These are phyloP conservation scores for Alternaria sp. DNA, from an alignment of 2,329 filamentous ascomycete genomes.

Conservation along the genomic window DNA sequence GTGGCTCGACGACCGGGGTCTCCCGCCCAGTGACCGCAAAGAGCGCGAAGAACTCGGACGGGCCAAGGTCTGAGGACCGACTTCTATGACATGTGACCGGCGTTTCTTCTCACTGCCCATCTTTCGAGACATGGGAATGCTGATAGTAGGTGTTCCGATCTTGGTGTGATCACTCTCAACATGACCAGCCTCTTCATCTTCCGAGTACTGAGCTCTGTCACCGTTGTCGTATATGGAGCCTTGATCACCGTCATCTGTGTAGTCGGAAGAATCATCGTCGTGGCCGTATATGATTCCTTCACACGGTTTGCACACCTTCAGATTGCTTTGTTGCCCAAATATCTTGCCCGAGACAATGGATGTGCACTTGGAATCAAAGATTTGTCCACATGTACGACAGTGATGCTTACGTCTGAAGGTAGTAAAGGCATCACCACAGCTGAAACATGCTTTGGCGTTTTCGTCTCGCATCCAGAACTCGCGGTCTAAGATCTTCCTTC, in stretches of 20 bases:
- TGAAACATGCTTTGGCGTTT: conserved; percentile 96
- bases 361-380: conserved; percentile 97
- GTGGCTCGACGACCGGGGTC: conserved; percentile 80
- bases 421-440: conserved; percentile 87
- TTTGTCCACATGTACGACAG: conserved; percentile 94
- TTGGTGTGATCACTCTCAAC: conserved; percentile 53
- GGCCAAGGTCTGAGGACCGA: conserved; percentile 76
- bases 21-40: conserved; percentile 73
- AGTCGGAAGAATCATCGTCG: conserved; percentile 90
- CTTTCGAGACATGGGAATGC: conserved; percentile 70
- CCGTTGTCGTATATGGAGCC: conserved; percentile 61
- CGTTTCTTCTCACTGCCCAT: conserved; percentile 79
- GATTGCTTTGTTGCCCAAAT: conserved; percentile 83
- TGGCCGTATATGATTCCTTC: conserved; percentile 89
- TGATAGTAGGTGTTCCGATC: conserved; percentile 67
- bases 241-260: conserved; percentile 80
- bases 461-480: conserved; percentile 99
- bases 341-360: conserved; percentile 85
- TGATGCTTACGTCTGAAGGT: conserved; percentile 97
- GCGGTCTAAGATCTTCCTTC: conserved; percentile 86
- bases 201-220: conserved; percentile 33
- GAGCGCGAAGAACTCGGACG: conserved; percentile 95
- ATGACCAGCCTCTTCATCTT: conserved; percentile 37
- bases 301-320: conserved; percentile 93
- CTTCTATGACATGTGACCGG: conserved; percentile 88